Base-by-base conservation (phyloP, 306 rosid genomes). In the Medicago ruthenica region DNA sequence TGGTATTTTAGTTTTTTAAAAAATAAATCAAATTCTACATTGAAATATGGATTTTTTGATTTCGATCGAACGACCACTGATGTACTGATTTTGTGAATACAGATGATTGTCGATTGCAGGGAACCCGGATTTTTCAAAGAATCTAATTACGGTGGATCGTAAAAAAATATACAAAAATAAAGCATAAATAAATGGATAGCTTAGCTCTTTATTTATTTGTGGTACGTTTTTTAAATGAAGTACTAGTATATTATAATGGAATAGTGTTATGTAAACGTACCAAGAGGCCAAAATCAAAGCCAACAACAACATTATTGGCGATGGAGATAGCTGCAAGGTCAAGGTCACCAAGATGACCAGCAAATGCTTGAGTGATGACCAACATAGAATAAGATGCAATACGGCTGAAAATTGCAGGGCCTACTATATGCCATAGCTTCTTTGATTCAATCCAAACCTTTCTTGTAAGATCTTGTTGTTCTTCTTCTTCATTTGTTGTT, bases 341-440 rank as follows among this genome's bases (percentile, higher is more conserved):
- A 2, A 87, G 88, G 8, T 90, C 92, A 6, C 96, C 93, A 1
- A 92, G 82, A 67, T 90, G 97, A 44, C 96, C 96, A 6, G 93
- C 97, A 21, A 88, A 90, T 67, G 90, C 86, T 76, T 90, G 96
- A 6, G 96, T 88, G 77, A 90, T 90, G 67, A 92, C 92, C 3
- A 90, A 11, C 83, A 83, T 90, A 22, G 82, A 74, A 74, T 88
- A 84, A 44, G 93, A 65, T 36, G 87, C 73, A 5, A 87, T 18
- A 2, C 93, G 88, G 75, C 92, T 85, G 68, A 89, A 85, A 60
- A 92, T 87, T 16, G 93, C 75, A 2, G 97, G 97, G 8, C 96
- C 96, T 1, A 84, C 89, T 65, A 92, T 87, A 82, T 89, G 88
- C 97, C 97, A 92, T 0, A 92, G 87, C 76, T 87, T 90, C 86